phyloP scores from a whole-genome alignment of 805 yeast species.

The Pichia scutulata region DNA sequence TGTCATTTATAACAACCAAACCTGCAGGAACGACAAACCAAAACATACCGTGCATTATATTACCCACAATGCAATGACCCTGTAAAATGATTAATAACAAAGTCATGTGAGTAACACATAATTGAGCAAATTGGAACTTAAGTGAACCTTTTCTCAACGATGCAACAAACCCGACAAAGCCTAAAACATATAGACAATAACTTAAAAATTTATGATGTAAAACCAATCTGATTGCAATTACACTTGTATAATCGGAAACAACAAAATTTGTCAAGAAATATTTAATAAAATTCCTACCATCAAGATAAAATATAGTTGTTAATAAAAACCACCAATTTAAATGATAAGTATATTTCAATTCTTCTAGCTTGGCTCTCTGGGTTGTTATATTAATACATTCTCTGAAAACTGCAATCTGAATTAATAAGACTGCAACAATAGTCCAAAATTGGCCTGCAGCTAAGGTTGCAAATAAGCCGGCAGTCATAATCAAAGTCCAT shows the following conservation, averaged over 20 bases:
- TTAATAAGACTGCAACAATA: conserved; percentile 57
- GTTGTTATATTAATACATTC: conserved; percentile 85
- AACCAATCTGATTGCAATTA: conserved; percentile 21
- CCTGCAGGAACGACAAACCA: conserved; percentile 94
- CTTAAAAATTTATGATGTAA: conserved; percentile 77
- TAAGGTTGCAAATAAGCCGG: conserved; percentile 57
- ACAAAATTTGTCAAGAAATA: conserved; percentile 32
- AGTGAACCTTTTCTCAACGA: conserved; percentile 84
- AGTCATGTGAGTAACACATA: conserved; percentile 92
- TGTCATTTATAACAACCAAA: conserved; percentile 88
- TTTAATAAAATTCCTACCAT: conserved; percentile 72
- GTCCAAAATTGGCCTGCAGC: conserved; percentile 83
- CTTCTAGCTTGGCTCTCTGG: conserved; percentile 70
- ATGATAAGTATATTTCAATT: conserved; percentile 73
- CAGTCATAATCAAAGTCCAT: conserved; percentile 92
- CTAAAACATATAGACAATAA: conserved; percentile 76
- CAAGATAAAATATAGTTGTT: conserved; percentile 82
- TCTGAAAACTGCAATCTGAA: conserved; percentile 79
- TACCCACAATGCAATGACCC: conserved; percentile 85
- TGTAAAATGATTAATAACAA: conserved; percentile 84
- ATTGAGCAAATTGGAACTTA: conserved; percentile 88
- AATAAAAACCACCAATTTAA: conserved; percentile 88
- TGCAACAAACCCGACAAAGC: conserved; percentile 84
- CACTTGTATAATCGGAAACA: conserved; percentile 23
- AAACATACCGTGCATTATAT: conserved; percentile 81